Evolutionary conservation across 2,329 filamentous ascomycete genomes (phyloP), one percentile per base, ranked within the genome.

Genomic region (Aspergillus niger): DNA sequence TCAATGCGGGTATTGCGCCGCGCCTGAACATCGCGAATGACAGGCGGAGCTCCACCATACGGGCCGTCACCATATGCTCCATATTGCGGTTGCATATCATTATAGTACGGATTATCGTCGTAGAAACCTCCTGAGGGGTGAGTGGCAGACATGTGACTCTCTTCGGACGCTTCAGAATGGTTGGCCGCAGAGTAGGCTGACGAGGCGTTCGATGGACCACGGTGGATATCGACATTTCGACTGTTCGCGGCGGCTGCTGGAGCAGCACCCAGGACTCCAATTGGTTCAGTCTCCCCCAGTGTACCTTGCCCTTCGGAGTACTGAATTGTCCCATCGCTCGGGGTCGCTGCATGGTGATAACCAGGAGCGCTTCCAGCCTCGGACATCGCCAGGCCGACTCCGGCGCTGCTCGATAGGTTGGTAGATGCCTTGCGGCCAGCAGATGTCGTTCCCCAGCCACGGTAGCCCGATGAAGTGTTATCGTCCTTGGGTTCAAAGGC

Each of bases 1-100:
- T 98, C 93, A 71, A 99, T 98, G 63, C 93, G 87, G 11, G 95
- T 97, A 79, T 97, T 97, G 66, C 95, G 87, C 68, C 95, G 84
- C 28, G 95, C 95, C 65, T 90, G 89, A 66, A 98, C 95, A 75
- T 99, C 95, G 58, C 93, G 87, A 65, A 99, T 97, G 55, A 99
- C 86, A 1, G 95, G 92, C 71, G 91, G 89, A 24, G 67, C 73
- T 41, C 78, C 79, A 41, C 82, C 83, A 64, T 85, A 86, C 3
- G 79, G 78, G 54, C 80, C 81, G 61, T 83, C 80, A 8, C 81
- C 83, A 66, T 87, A 88, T 0, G 84, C 82, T 7, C 82, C 82
- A 60, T 77, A 73, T 59, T 77, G 76, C 4, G 71, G 68, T 50
- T 74, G 72, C 32, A 74, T 72, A 41, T 81, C 79, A 50, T 74